Evolutionary conservation across 768 basidiomycete species (phyloP).

Genomic region (Leccinum olivaceopallidum): DNA sequence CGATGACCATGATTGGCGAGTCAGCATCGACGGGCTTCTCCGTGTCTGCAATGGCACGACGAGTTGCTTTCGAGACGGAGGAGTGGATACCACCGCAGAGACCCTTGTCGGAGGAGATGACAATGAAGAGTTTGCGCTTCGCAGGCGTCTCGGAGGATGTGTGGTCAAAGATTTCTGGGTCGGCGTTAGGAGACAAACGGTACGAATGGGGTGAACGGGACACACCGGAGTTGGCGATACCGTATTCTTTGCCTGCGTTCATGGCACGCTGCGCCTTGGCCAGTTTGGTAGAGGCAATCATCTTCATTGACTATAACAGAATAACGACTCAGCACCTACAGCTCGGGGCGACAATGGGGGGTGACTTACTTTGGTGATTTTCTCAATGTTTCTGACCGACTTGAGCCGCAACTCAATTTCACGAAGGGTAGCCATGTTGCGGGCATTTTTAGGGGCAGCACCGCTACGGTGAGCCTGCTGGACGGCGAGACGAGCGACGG

Average conservation of each 20-base stretch:
- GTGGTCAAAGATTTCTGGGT: slow-evolving; percentile 84
- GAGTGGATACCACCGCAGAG: slow-evolving; percentile 99
- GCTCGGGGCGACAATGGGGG: neutral
- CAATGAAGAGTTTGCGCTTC: slow-evolving; percentile 85
- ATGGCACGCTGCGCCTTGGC: slow-evolving; percentile 95
- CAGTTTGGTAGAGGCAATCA: slow-evolving; percentile 98
- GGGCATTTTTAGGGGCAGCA: slow-evolving; percentile 49
- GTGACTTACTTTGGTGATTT: slow-evolving; percentile 91
- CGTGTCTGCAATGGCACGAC: slow-evolving; percentile 61
- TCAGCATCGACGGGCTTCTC: slow-evolving; percentile 50
- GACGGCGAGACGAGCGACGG: slow-evolving; percentile 43
- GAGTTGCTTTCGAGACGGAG: slow-evolving; percentile 88
- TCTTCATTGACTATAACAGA: slow-evolving; percentile 85
- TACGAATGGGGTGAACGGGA: slow-evolving; percentile 5
- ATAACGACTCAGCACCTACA: slow-evolving; percentile 5
- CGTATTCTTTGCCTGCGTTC: slow-evolving; percentile 89
- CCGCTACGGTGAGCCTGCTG: slow-evolving; percentile 41
- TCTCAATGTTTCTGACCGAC: slow-evolving; percentile 97
- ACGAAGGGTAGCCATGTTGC: slow-evolving; percentile 96
- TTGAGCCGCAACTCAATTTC: slow-evolving; percentile 96
- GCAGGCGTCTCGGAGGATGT: slow-evolving; percentile 64
- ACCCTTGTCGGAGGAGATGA: slow-evolving; percentile 97
- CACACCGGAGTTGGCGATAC: slow-evolving; percentile 84
- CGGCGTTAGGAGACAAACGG: slow-evolving; percentile 7
- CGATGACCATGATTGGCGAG: slow-evolving; percentile 82